These are phyloP conservation scores for Umbelopsis vinacea DNA, from an alignment of 192 early-diverging fungal genomes.

Conservation along the genomic window DNA sequence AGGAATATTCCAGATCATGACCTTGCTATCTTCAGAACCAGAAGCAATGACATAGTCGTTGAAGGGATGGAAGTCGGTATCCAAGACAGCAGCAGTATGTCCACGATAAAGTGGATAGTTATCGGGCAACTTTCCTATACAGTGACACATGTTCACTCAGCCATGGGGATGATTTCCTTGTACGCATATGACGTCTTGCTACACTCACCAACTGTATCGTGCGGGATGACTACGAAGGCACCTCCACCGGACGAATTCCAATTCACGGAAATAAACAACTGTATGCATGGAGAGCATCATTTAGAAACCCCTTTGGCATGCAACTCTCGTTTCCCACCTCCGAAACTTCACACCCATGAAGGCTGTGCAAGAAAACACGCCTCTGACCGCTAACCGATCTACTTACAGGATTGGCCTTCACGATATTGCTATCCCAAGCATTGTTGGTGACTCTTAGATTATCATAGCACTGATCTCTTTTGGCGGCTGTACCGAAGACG, in stretches of 20 bases:
- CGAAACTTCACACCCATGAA: too few species aligned
- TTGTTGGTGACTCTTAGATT: slow-evolving; percentile 86
- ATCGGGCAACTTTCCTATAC: slow-evolving; percentile 86
- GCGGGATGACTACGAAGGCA: slow-evolving; percentile 94
- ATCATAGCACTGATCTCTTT: slow-evolving; percentile 93
- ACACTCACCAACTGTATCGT: slow-evolving; percentile 61
- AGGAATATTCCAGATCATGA: slow-evolving; percentile 96
- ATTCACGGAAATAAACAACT: slow-evolving; percentile 76
- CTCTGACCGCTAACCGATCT: background rate
- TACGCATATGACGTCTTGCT: background rate
- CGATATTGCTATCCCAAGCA: slow-evolving; percentile 98
- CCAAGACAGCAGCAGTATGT: slow-evolving; percentile 93
- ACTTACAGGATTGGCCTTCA: slow-evolving; percentile 90
- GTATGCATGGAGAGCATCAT: background rate
- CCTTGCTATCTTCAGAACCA: slow-evolving; percentile 81
- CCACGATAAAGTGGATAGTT: slow-evolving; percentile 90
- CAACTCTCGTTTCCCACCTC: background rate
- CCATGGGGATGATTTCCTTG: background rate
- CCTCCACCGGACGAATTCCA: slow-evolving; percentile 90
- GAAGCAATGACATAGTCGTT: slow-evolving; percentile 96
- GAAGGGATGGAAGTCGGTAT: slow-evolving; percentile 98
- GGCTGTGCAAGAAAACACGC: too few species aligned
- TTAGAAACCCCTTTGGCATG: too few species aligned
- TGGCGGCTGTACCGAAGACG: slow-evolving; percentile 88
- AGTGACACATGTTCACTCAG: background rate